These are phyloP conservation scores for Pachyrhizus erosus DNA, from an alignment of 306 rosid genomes.

Conservation along the genomic window DNA sequence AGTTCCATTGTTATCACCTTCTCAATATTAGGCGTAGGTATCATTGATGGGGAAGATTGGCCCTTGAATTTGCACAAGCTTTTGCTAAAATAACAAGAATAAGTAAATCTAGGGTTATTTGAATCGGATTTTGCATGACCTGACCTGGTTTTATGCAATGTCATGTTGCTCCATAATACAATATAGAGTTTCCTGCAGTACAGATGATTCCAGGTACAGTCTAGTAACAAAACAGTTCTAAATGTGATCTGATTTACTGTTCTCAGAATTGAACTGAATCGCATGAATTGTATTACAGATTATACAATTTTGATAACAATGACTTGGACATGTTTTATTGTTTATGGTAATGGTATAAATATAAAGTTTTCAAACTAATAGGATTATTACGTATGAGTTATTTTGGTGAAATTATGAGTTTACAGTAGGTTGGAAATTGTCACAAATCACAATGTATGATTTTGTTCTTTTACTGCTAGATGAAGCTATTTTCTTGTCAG, in stretches of 20 bases:
- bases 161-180: no score
- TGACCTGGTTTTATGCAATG: no score
- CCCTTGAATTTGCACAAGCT: no score
- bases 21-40: no score
- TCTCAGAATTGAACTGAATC: background rate
- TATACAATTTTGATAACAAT: background rate
- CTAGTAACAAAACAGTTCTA: no score
- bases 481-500: background rate
- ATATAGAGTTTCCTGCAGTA: no score
- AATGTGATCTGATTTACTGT: background rate
- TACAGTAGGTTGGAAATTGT: background rate
- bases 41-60: no score
- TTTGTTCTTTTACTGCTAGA: constrained; percentile 6
- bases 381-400: background rate
- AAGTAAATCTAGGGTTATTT: no score
- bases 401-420: constrained; percentile 14
- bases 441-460: background rate
- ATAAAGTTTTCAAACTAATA: background rate
- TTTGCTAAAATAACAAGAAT: no score
- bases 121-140: no score
- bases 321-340: background rate
- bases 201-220: no score
- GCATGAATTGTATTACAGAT: background rate
- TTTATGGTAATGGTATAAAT: background rate
- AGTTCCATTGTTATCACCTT: no score